Conservation (phyloP, 2,329 filamentous ascomycete genomes). For the Penicillium sp. region DNA sequence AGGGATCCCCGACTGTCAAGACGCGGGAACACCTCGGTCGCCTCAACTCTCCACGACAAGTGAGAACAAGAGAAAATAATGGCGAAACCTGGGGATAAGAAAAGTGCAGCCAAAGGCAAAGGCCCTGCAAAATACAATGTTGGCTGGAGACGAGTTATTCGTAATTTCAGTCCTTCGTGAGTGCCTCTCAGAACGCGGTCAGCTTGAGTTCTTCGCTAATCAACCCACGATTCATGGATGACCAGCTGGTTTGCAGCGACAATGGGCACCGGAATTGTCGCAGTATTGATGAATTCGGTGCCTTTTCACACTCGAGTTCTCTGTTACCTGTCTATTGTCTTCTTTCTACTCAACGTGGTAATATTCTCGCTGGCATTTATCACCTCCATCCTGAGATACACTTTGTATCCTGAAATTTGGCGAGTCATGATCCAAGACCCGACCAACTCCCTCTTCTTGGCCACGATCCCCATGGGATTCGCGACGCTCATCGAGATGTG, state of each 20-base stretch:
- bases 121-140: conserved; percentile 27
- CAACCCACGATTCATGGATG: not conserved
- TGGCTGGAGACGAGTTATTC: conserved; percentile 51
- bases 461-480: conserved; percentile 68
- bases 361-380: conserved; percentile 63
- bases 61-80: not conserved
- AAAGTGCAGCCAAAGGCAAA: not conserved
- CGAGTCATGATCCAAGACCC: conserved; percentile 68
- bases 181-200: conserved; percentile 29
- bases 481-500: conserved; percentile 69
- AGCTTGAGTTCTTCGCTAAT: not conserved
- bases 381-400: conserved; percentile 66
- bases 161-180: conserved; percentile 63
- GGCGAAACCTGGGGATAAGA: not conserved
- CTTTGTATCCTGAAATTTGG: conserved; percentile 68
- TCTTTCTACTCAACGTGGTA: conserved; percentile 66
- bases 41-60: not conserved
- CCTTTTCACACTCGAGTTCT: conserved; percentile 66
- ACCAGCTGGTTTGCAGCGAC: conserved; percentile 64
- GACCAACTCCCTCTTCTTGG: conserved; percentile 68
- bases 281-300: conserved; percentile 66
- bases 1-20: not conserved
- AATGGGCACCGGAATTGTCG: conserved; percentile 73
- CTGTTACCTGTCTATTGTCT: conserved; percentile 63
- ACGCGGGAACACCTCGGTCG: not conserved